Conservation (phyloP, 2,329 filamentous ascomycete species). For the Gnomoniopsis sp. region DNA sequence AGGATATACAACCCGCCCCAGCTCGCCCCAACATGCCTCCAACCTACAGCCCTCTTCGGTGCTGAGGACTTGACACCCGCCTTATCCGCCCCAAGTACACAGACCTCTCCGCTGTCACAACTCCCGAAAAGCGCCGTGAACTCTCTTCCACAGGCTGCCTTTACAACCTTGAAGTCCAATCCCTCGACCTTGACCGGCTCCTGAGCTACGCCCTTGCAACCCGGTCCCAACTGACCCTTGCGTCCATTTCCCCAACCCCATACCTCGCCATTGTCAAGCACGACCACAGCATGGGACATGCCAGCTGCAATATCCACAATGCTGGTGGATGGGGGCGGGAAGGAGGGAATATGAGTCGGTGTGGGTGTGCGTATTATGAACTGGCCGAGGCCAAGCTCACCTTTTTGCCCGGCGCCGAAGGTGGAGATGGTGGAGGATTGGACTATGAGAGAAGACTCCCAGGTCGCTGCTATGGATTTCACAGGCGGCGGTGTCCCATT, state of each 20-base stretch:
- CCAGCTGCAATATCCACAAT: slow-evolving; percentile 67
- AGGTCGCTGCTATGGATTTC: slow-evolving; percentile 65
- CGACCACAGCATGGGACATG: slow-evolving; percentile 72
- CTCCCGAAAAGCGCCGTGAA: slow-evolving; percentile 72
- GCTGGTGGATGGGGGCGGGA: slow-evolving; percentile 58
- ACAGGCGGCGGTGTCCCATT: slow-evolving; percentile 21
- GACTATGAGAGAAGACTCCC: slow-evolving; percentile 70
- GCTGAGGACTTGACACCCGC: slow-evolving; percentile 60
- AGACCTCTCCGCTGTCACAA: slow-evolving; percentile 53
- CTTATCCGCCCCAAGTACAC: slow-evolving; percentile 72
- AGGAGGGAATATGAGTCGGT: slow-evolving; percentile 49
- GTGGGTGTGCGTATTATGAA: slow-evolving; percentile 46
- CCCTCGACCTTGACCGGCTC: slow-evolving; percentile 58
- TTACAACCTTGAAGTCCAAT: slow-evolving; percentile 58
- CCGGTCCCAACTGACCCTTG: slow-evolving; percentile 76
- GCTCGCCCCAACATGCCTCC: slow-evolving; percentile 69
- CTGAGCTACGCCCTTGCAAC: slow-evolving; percentile 46
- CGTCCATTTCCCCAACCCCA: slow-evolving; percentile 88
- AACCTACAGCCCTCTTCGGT: slow-evolving; percentile 50
- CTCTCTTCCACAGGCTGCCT: slow-evolving; percentile 77
- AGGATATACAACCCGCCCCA: slow-evolving; percentile 82
- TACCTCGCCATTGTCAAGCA: slow-evolving; percentile 71
- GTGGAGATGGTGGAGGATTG: slow-evolving; percentile 53
- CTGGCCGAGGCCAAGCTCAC: slow-evolving; percentile 66
- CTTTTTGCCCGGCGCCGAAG: slow-evolving; percentile 65